Percentiles rank a stretch among this genome's conserved stretches.
These are phyloP conservation scores for Nicotiana undulata DNA, from an alignment of 257 asterid species.

Conservation along the genomic window DNA sequence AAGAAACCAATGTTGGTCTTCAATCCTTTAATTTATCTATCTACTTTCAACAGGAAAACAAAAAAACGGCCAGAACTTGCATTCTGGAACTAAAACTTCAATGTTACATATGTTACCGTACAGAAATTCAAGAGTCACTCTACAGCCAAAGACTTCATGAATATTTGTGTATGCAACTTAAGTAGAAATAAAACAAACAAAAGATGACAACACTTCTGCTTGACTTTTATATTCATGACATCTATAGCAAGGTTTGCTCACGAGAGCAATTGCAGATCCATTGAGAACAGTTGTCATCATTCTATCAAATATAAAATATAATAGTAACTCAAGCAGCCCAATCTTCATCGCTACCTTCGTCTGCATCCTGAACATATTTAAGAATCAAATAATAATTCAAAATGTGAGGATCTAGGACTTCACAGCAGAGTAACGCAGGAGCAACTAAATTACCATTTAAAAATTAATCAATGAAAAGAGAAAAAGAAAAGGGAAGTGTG, in stretches of 20 bases:
- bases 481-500: neutral
- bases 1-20: no score
- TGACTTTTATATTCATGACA: neutral
- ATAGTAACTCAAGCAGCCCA: conserved; percentile 38
- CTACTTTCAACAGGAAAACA: no score
- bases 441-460: neutral
- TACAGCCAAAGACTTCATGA: neutral
- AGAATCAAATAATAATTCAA: neutral
- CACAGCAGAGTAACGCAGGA: neutral
- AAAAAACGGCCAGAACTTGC: neutral
- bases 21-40: no score
- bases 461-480: neutral
- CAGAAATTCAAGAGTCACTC: neutral
- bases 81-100: neutral
- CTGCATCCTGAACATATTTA: conserved; percentile 31
- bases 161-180: neutral
- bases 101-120: neutral
- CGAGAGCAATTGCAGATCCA: neutral
- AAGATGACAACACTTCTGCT: neutral
- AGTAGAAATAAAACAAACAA: neutral
- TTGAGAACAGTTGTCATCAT: conserved; percentile 1
- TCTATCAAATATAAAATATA: neutral
- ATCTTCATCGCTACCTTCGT: conserved; percentile 51
- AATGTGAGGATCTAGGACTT: neutral
- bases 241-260: neutral